Evolutionary conservation across 2,329 filamentous ascomycete genomes (phyloP), one percentile per base, ranked within the genome.

Genomic region (Trichoderma sp.): DNA sequence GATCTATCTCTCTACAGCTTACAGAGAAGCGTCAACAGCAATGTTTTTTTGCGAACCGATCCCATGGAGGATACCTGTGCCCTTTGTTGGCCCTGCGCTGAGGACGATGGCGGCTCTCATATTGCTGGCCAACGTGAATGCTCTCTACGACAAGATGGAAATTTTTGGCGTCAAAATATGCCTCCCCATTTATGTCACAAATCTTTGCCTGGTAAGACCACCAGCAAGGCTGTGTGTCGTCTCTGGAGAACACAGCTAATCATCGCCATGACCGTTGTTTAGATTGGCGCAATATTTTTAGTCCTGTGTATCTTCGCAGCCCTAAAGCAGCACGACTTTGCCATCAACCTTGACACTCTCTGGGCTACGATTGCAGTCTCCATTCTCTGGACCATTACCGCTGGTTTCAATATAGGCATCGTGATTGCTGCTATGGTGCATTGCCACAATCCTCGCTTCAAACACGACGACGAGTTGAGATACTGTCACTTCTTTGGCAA

Each of bases 31-130:
- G 7, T 12, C 30, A n/a, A 12, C 3, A 14, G 14, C 47, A 60
- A 65, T 61, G 60, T n/a, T 15, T 32, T 18, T 14, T 5, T 8
- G 64, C 28, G 56, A 65, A 15, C 34, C 47, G 14, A 36, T 36
- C 12, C 67, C 66, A 21, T 74, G 74, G 72, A 66, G 43, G 14
- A 65, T 76, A 15, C 72, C 73, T 6, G 28, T 36, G n/a, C 63
- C 39, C 15, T 67, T 75, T 47, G 57, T 73, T 21, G 72, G 60
- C 6, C 61, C 70, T 1, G 63, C 61, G 14, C 12, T 74, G 18
- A 62, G 34, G 15, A 67, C 65, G 1, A 64, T 66, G 12, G 11
- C 67, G 8, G 62, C 39, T 26, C 63, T 76, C 51, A 34, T 74
- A 21, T n/a, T 72, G 26, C 26, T 76, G 60, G 56, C 72, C 15